Evolutionary conservation across 106 monocot genomes (phyloP), one percentile per base, ranked within the genome.

Genomic region (Dendrobium catenatum): DNA sequence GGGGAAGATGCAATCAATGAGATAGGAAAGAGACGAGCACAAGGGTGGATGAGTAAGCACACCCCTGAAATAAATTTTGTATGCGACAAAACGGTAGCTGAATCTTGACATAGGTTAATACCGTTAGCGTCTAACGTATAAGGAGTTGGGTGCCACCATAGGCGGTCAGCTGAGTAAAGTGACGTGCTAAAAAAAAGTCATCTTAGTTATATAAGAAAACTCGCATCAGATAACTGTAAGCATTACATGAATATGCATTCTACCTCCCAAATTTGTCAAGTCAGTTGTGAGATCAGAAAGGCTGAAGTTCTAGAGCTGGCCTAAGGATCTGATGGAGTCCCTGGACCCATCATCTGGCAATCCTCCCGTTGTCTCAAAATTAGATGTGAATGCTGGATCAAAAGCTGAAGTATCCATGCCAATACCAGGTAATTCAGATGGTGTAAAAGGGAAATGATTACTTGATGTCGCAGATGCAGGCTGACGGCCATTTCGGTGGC

Each of bases 281-380:
- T 99, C 98, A 73, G 91, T 87, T 41, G 99, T 90, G 54, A 99
- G 82, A 83, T 99, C 99, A n/a, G 95, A 82, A 79, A 99, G 81
- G 80, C 91, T 93, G 79, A 99, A 90, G 77, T 93, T 93, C 99
- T 95, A 99, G 40, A 91, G 87, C 68, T 90, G 92, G 42, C 90
- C 88, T 67, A 95, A 83, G n/a, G 91, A 86, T 80, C 88, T 81
- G 26, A 84, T 78, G 27, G 90, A 77, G 68, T 94, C 90, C 43
- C 89, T 93, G 1, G 91, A 98, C 55, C 90, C 89, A 78, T 85
- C 89, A 87, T 94, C 92, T 10, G 85, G 88, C 42, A 98, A 61
- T 4, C 75, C 87, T 27, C 68, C 89, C 19, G 81, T 76, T 46
- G 41, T 81, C 19, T 70, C 90, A 5, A 91, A 87, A 78, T 91